These are phyloP conservation scores for Chytriomyces confervae DNA, from an alignment of 192 early-diverging fungal genomes.

Conservation along the genomic window DNA sequence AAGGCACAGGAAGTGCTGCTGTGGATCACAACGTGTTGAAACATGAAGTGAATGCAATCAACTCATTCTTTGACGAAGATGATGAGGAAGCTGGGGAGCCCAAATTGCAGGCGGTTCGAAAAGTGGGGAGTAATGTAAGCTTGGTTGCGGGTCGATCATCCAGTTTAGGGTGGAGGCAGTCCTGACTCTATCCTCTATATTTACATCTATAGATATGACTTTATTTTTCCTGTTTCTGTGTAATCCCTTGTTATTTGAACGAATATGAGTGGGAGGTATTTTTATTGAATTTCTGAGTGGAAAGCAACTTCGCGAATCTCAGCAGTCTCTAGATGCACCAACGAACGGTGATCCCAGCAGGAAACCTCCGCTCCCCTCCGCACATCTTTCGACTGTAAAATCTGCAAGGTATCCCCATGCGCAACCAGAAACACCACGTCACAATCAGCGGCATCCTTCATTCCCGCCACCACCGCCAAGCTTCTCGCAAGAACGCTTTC, in stretches of 20 bases:
- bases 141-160: neutral
- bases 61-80: slow-evolving; percentile 19
- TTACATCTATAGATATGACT: neutral
- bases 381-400: slow-evolving; percentile 4
- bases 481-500: slow-evolving; percentile 3
- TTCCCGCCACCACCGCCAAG: neutral
- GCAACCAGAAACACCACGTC: slow-evolving; percentile 21
- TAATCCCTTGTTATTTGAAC: neutral
- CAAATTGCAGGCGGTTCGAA: neutral
- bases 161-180: slow-evolving; percentile 22
- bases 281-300: too few species aligned
- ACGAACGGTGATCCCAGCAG: slow-evolving; percentile 8
- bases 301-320: slow-evolving; percentile 10
- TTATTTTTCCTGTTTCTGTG: neutral
- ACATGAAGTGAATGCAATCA: slow-evolving; percentile 14
- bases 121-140: neutral
- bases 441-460: neutral
- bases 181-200: neutral
- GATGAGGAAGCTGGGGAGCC: slow-evolving; percentile 11
- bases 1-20: neutral
- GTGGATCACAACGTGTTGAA: neutral
- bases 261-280: too few species aligned
- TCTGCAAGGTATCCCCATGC: slow-evolving; percentile 37
- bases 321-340: slow-evolving; percentile 23
- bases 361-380: neutral